Percentiles rank a stretch among this genome's conserved stretches.
Conservation (phyloP, 805 yeast genomes). For the Monosporozyma yasuniensis region DNA sequence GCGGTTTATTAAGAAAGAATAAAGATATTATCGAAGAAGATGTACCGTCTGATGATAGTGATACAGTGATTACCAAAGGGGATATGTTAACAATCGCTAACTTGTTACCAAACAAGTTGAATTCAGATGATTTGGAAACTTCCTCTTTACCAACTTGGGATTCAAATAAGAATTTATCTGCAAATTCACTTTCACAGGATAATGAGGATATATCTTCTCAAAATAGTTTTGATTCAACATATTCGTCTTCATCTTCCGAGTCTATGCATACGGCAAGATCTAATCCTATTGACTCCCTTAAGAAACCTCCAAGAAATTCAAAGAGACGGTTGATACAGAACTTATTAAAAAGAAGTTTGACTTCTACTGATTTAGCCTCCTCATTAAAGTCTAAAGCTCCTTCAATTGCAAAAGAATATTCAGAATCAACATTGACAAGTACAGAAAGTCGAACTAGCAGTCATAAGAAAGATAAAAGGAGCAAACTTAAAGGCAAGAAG, state of each 20-base stretch:
- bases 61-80: not conserved
- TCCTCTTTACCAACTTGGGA: not conserved
- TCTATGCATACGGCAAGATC: not conserved
- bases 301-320: not conserved
- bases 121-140: not conserved
- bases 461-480: not conserved
- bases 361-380: not conserved
- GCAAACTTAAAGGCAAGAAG: not conserved
- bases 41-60: not conserved
- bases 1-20: not conserved
- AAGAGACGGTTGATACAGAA: not conserved
- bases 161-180: not conserved
- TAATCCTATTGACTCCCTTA: not conserved
- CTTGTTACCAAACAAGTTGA: not conserved
- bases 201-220: not conserved
- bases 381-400: not conserved
- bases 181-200: not conserved
- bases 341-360: not conserved
- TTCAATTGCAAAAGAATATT: not conserved
- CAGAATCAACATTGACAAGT: not conserved
- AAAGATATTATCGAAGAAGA: not conserved
- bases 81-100: not conserved
- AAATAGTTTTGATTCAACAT: not conserved
- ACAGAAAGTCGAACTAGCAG: not conserved
- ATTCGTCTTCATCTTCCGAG: not conserved